Conservation (phyloP, 2,329 filamentous ascomycete species). For the Mollisiaceae sp. region DNA sequence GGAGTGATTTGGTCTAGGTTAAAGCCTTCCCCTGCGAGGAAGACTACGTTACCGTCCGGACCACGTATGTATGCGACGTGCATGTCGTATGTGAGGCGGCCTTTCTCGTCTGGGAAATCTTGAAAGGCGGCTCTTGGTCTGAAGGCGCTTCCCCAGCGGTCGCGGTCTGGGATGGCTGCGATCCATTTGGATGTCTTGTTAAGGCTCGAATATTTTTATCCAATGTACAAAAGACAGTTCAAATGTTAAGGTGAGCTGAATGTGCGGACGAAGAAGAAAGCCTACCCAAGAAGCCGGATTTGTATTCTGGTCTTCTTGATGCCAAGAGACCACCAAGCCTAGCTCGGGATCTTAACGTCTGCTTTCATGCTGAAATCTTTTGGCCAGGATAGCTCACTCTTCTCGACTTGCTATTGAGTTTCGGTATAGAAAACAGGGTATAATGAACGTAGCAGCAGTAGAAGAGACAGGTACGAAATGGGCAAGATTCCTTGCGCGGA, state of each 20-base stretch:
- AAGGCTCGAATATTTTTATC: not conserved
- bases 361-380: slow-evolving; percentile 21
- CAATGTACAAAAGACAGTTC: not conserved
- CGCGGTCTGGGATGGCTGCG: too few species aligned
- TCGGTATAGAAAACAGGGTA: slow-evolving; percentile 46
- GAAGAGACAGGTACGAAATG: slow-evolving; percentile 28
- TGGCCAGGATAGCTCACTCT: slow-evolving; percentile 48
- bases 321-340: slow-evolving; percentile 21
- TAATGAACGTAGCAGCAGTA: slow-evolving; percentile 34
- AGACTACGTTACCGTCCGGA: too few species aligned
- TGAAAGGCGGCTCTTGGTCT: too few species aligned
- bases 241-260: not conserved
- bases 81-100: too few species aligned
- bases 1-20: too few species aligned
- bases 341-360: slow-evolving; percentile 27
- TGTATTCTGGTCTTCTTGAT: slow-evolving; percentile 30
- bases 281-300: slow-evolving; percentile 26
- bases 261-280: not conserved
- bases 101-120: too few species aligned
- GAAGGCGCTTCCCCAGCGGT: too few species aligned
- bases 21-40: too few species aligned
- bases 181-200: slow-evolving; percentile 38
- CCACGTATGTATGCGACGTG: too few species aligned
- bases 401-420: slow-evolving; percentile 44
- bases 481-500: slow-evolving; percentile 26